Base-by-base conservation (phyloP, 345 rosid species). In the Erucastrum elatum region DNA sequence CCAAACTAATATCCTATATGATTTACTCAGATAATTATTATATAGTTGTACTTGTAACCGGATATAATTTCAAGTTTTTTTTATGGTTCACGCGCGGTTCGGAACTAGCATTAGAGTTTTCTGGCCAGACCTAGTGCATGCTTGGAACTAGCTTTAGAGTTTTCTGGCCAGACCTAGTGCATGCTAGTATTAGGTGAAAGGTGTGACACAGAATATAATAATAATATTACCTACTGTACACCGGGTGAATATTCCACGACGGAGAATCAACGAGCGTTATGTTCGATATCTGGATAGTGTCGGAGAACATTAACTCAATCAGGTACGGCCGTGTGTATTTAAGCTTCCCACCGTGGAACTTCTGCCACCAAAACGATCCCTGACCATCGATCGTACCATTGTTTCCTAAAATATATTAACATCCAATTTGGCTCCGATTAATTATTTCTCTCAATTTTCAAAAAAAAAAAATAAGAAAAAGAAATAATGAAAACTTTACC, bases 311-410 rank as follows among this genome's bases (percentile, higher is more conserved):
- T 81, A 94, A 70, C 84, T 94, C 97, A 30, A 90, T 87, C 74
- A 94, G 61, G 84, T 94, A 92, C 77, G 98, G 98, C 1, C 98
- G 80, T 61, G 98, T 94, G 85, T 88, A 90, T 71, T 94, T 90
- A 3, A 94, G 87, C 78, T 90, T 91, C 41, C 90, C 86, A 76
- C 81, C 83, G 69, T 91, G 96, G 81, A 90, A 94, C 9, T 84
- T 73, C 75, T 90, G 94, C 98, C 98, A 94, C 98, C 98, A 94
- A 77, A 85, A 79, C 15, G 91, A 90, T 15, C 98, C 98, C 75
- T 94, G 98, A 9, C 98, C 97, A 35, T 91, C 93, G 31, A 94
- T 86, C 1, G 98, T 94, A 10, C 94, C 98, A 70, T 91, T 94
- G 29, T 85, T 77, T 69, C 98, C 98, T 90, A 79, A 53, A 10